Evolutionary conservation across 129 eudicot species (phyloP).

Genomic region (Deinandra increscens): DNA sequence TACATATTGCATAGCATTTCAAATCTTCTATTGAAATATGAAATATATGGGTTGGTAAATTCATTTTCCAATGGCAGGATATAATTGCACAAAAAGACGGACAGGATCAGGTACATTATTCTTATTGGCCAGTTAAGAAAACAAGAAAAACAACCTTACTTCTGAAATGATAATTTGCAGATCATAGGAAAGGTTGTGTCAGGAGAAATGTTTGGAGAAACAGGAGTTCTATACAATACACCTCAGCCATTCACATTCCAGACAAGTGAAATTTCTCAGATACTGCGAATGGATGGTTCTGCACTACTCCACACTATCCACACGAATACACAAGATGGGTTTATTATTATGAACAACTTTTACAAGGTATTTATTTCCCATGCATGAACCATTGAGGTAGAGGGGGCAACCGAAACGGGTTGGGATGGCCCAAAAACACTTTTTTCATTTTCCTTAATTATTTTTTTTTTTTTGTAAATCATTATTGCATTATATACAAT

Average conservation of each 20-base stretch:
- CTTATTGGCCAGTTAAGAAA: background rate
- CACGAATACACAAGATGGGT: constrained; percentile 50
- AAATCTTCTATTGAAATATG: constrained; percentile 9
- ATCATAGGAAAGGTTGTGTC: constrained; percentile 48
- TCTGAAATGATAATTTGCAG: constrained; percentile 35
- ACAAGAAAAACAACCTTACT: constrained; percentile 11
- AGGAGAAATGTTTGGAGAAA: constrained; percentile 81
- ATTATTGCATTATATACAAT: background rate
- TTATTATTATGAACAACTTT: background rate
- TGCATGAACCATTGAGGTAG: background rate
- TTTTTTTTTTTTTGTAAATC: background rate
- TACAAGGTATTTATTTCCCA: constrained; percentile 10
- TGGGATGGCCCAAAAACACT: background rate
- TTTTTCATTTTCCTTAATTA: too few relatives aligned
- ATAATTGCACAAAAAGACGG: constrained; percentile 45
- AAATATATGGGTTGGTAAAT: constrained; percentile 15
- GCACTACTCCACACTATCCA: constrained; percentile 47
- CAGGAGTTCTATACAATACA: constrained; percentile 67
- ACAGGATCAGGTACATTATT: constrained; percentile 40
- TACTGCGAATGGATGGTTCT: constrained; percentile 52
- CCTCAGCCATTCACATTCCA: constrained; percentile 80
- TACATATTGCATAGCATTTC: constrained; percentile 16
- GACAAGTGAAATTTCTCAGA: constrained; percentile 75
- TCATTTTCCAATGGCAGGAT: constrained; percentile 46
- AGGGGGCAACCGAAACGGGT: background rate